Evolutionary conservation across 306 rosid species (phyloP).

Genomic region (Rosa rugosa): DNA sequence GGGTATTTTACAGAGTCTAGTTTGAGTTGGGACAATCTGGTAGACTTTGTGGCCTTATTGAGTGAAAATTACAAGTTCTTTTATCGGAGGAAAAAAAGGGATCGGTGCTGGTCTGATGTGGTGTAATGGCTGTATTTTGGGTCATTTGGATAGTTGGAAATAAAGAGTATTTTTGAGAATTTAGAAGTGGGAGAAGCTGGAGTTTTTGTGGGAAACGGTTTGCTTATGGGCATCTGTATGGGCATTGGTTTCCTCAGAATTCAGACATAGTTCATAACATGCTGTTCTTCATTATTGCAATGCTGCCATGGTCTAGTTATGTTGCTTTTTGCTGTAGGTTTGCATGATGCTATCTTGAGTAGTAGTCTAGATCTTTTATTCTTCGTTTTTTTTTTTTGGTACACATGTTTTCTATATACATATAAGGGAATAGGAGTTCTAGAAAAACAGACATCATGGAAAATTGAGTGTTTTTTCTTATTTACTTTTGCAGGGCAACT

Average conservation of each 20-base stretch:
- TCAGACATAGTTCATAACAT: not conserved
- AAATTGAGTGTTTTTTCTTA: constrained; percentile 22
- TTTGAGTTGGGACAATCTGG: not conserved
- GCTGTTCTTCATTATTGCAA: not conserved
- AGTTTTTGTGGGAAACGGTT: not conserved
- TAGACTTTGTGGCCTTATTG: not conserved
- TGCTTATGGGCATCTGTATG: not conserved
- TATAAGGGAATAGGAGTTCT: not conserved
- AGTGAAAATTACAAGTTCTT: not conserved
- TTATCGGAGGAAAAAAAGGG: not conserved
- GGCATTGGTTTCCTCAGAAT: not conserved
- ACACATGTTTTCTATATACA: not conserved
- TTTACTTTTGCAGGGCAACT: constrained; percentile 58
- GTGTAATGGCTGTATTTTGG: not conserved
- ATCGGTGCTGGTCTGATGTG: not conserved
- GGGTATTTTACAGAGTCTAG: not conserved
- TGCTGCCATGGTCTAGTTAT: not conserved
- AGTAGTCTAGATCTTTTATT: not conserved
- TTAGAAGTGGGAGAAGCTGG: not conserved
- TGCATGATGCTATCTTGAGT: not conserved
- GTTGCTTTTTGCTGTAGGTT: not conserved
- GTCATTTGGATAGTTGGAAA: not conserved
- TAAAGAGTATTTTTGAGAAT: not conserved
- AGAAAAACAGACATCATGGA: not conserved
- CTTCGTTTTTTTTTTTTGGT: not conserved